Base-by-base conservation (phyloP, 148 eudicot genomes). In the Vaccinium vitisidaea region DNA sequence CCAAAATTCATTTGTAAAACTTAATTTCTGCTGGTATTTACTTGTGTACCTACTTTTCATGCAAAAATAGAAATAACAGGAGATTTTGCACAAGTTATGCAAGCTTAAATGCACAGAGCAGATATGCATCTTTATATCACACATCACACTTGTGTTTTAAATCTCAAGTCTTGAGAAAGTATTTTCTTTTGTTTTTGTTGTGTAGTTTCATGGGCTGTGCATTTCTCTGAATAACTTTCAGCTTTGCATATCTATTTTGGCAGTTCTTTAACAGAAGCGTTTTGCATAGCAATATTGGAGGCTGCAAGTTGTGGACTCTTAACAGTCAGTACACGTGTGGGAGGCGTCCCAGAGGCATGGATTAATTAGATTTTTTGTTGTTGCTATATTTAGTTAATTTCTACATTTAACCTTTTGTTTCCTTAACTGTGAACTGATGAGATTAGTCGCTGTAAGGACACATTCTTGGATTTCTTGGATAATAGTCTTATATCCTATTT, bases 231-330 rank as follows among this genome's bases (percentile, higher is more conserved):
- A 79, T 15, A 23, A 79, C 8, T 73, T 85, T 67, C 50, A 50
- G 36, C 74, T 80, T 75, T 71, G 43, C 6, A 74, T 27, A 11
- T 85, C 55, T 80, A n/a, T 86, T 87, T 87, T 89, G 85, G 76
- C 90, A 96, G 99, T 84, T 96, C 98, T 80, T 91, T 96, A 78
- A 96, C 99, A 55, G 99, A 96, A 92, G 99, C 99, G 49, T 96
- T 96, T 88, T 96, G 99, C 89, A 96, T 96, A 90, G 99, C 99
- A 83, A 94, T 96, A 88, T 84, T 96, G 90, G 99, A 96, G 90
- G 98, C 99, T 88, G 98, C 99, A 84, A 96, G 99, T 86, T 96
- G 99, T 89, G 99, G 99, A 85, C 87, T 96, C 85, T 85, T 96
- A 82, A 94, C 99, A 73, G 98, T 96, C 85, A 96, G 99, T 81